These are phyloP conservation scores for Colletotrichum brevisporum DNA, from an alignment of 2,329 filamentous ascomycete species.

Conservation along the genomic window DNA sequence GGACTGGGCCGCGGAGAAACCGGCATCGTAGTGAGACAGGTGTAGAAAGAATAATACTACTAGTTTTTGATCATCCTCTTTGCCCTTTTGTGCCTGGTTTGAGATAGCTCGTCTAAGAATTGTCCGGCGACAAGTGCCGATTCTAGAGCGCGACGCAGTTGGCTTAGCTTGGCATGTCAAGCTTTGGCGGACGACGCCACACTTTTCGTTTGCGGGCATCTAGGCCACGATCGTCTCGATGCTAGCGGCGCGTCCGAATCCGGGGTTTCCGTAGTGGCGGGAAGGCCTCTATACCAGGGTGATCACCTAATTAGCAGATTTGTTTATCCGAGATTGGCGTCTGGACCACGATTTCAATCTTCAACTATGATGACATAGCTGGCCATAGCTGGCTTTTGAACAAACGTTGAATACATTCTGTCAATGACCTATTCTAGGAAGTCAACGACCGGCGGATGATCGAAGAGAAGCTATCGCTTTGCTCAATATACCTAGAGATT, in stretches of 20 bases:
- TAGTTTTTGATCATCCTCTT: too few relatives aligned
- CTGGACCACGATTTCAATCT: not conserved
- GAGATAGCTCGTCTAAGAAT: not conserved
- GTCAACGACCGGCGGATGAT: too few relatives aligned
- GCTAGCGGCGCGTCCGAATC: too few relatives aligned
- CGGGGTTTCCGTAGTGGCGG: too few relatives aligned
- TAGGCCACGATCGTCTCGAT: not conserved
- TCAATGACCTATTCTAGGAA: too few relatives aligned
- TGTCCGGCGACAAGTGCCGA: not conserved
- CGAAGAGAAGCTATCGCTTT: too few relatives aligned
- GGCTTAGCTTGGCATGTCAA: not conserved
- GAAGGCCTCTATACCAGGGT: too few relatives aligned
- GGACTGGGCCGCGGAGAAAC: conserved; percentile 59
- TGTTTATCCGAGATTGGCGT: too few relatives aligned
- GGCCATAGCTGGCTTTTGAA: too few relatives aligned
- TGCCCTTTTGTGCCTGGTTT: not conserved
- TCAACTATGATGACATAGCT: not conserved
- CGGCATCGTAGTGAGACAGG: not conserved
- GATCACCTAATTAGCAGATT: too few relatives aligned
- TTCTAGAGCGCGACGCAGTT: not conserved
- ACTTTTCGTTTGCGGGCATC: not conserved
- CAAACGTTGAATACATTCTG: too few relatives aligned
- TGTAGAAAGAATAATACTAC: not conserved
- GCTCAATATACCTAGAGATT: too few relatives aligned
- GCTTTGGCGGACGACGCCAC: not conserved